Conservation (phyloP, 1,284 basidiomycete species). For the Ceratobasidium sp. region DNA sequence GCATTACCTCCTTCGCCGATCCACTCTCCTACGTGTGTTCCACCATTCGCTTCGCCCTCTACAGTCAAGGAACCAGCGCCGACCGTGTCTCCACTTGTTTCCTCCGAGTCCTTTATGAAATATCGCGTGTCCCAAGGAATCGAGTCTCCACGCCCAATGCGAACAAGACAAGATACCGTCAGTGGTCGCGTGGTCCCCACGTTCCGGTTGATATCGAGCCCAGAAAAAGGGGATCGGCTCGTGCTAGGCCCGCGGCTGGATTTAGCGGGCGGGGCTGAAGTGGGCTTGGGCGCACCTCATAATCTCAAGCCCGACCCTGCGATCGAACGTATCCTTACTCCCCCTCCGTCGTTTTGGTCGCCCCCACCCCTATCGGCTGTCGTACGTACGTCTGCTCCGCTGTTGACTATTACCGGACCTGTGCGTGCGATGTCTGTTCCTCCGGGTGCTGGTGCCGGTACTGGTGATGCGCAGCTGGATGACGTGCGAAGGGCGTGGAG, state of each 20-base stretch:
- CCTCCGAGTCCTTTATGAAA: conserved; percentile 38
- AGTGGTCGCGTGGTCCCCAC: conserved; percentile 26
- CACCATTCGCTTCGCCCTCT: not conserved
- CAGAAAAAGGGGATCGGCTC: conserved; percentile 15
- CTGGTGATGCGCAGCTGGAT: conserved; percentile 4
- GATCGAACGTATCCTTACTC: conserved; percentile 37
- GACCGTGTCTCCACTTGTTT: conserved; percentile 22
- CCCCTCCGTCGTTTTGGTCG: conserved; percentile 40
- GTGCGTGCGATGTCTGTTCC: conserved; percentile 32
- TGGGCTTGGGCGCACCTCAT: conserved; percentile 10
- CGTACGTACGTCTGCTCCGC: conserved; percentile 26
- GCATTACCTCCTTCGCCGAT: conserved; percentile 23
- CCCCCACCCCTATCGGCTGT: conserved; percentile 29
- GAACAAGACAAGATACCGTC: conserved; percentile 34
- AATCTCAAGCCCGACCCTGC: conserved; percentile 24
- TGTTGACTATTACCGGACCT: not conserved
- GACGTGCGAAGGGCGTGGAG: conserved; percentile 35
- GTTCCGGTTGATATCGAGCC: conserved; percentile 30
- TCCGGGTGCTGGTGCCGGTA: not conserved
- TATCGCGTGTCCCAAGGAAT: conserved; percentile 33
- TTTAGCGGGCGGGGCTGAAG: not conserved
- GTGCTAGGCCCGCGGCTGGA: not conserved
- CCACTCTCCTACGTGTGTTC: not conserved
- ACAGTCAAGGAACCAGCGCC: not conserved
- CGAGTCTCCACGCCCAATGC: conserved; percentile 33